Evolutionary conservation across 306 rosid species (phyloP), one percentile per base, ranked within the genome.

Genomic region (Citrullus amarus): DNA sequence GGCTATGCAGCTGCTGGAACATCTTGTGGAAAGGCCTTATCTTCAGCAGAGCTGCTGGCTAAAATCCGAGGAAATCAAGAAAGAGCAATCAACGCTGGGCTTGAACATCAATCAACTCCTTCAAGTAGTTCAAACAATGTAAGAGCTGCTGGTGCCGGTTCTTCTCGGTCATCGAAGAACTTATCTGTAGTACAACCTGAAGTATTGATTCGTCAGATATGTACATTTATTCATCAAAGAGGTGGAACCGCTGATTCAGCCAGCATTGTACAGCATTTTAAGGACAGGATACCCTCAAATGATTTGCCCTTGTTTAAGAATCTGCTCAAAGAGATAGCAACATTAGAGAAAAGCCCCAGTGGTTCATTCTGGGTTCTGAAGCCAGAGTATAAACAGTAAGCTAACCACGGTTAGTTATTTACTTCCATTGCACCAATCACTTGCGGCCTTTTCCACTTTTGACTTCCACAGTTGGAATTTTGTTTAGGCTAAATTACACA

Each of bases 221-320:
- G 96, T 59, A 86, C 99, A 25, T 95, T 91, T 78, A 80, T 95
- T 6, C 91, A 88, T 80, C 93, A 92, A 83, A 88, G 82, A 80
- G 97, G 93, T 48, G 99, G 97, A 66, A 81, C 88, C 25, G 82
- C 88, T 4, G 81, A 76, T 85, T 95, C 97, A 4, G 79, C 85
- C 76, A 84, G 81, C 87, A 92, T 95, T 80, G 99, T 95, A 61
- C 85, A 88, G 87, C 87, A 92, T 87, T 95, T 95, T 67, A 89
- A 84, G 90, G 91, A 88, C 78, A 89, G 89, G 80, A 87, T 92
- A 85, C 96, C 96, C 41, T 76, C 93, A 1, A 81, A 78, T 32
- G 97, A 92, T 86, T 90, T 95, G 74, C 90, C 97, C n/a, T 67
- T 95, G 88, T 95, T 95, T 79, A 95, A 92, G 91, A 92, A 91